A percentile compares a stretch with the other conserved stretches of the same genome.
These are phyloP conservation scores for Pelargonium fulgidum DNA, from an alignment of 441 rosid genomes.

Conservation along the genomic window DNA sequence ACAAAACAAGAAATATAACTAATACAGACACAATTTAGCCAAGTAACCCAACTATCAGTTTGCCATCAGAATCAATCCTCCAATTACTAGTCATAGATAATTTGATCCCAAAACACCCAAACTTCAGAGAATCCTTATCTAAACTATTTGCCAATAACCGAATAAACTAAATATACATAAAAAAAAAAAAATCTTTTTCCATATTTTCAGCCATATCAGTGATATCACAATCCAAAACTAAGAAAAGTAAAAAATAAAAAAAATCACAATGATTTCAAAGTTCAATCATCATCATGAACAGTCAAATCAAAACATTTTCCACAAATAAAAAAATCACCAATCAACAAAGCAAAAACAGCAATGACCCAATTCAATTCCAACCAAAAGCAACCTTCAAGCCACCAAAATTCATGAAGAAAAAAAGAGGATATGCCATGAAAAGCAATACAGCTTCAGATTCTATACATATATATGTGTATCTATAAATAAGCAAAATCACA, in stretches of 20 bases:
- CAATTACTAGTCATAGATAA: neutral
- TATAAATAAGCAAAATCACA: neutral
- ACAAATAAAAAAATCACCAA: neutral
- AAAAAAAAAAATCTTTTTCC: no score
- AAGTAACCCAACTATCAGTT: neutral
- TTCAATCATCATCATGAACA: neutral
- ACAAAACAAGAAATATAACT: neutral
- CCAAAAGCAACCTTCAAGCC: slow-evolving; percentile 3
- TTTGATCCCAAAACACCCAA: slow-evolving; percentile 2
- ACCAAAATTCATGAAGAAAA: slow-evolving; percentile 8
- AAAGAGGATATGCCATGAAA: neutral
- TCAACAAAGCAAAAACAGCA: slow-evolving; percentile 2
- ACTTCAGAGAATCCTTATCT: neutral
- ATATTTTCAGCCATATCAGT: neutral
- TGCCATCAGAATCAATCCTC: neutral
- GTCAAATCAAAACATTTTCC: neutral
- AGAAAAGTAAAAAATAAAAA: neutral
- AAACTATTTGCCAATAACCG: neutral
- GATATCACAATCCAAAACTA: neutral
- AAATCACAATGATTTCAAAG: neutral
- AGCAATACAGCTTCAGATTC: slow-evolving; percentile 3
- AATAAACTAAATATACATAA: slow-evolving; percentile 2
- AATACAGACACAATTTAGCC: neutral
- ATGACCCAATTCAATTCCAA: slow-evolving; percentile 3
- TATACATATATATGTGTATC: neutral